Percentiles rank a stretch among this genome's conserved stretches.
phyloP scores from a whole-genome alignment of 2,329 filamentous ascomycete species.

The Lachnellula suecica region DNA sequence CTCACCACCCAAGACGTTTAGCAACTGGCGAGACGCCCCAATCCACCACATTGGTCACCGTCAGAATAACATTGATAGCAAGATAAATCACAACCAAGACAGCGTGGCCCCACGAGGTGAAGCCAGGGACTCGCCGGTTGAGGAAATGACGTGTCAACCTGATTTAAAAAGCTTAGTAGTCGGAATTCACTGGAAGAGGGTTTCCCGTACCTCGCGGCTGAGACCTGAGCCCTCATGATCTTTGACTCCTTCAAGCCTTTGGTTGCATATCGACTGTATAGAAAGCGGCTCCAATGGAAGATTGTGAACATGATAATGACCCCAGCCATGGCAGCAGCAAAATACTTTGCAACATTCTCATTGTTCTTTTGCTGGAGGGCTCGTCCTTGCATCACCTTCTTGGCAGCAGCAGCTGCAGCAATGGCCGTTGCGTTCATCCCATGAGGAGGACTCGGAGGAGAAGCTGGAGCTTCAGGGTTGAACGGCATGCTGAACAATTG shows the following conservation, averaged over 20 bases:
- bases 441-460: neutral
- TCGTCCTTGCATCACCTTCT: slow-evolving; percentile 2
- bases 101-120: slow-evolving; percentile 41
- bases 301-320: slow-evolving; percentile 22
- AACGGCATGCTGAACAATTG: slow-evolving; percentile 7
- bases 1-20: slow-evolving; percentile 27
- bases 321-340: slow-evolving; percentile 19
- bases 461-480: neutral
- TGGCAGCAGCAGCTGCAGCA: slow-evolving; percentile 12
- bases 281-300: slow-evolving; percentile 21
- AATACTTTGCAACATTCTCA: slow-evolving; percentile 18
- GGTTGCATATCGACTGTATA: slow-evolving; percentile 20
- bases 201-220: slow-evolving; percentile 15
- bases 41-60: slow-evolving; percentile 33
- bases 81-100: slow-evolving; percentile 36
- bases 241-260: slow-evolving; percentile 12
- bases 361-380: slow-evolving; percentile 8
- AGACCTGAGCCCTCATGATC: slow-evolving; percentile 17
- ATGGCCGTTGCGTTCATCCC: slow-evolving; percentile 13
- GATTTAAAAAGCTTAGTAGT: neutral
- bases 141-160: slow-evolving; percentile 19
- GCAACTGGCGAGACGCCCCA: slow-evolving; percentile 14
- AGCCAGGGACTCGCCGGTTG: slow-evolving; percentile 28
- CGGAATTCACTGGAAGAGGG: neutral
- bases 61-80: slow-evolving; percentile 37